Evolutionary conservation across 1,284 basidiomycete genomes (phyloP), one percentile per base, ranked within the genome.

Genomic region (Tilletiaria anomala): DNA sequence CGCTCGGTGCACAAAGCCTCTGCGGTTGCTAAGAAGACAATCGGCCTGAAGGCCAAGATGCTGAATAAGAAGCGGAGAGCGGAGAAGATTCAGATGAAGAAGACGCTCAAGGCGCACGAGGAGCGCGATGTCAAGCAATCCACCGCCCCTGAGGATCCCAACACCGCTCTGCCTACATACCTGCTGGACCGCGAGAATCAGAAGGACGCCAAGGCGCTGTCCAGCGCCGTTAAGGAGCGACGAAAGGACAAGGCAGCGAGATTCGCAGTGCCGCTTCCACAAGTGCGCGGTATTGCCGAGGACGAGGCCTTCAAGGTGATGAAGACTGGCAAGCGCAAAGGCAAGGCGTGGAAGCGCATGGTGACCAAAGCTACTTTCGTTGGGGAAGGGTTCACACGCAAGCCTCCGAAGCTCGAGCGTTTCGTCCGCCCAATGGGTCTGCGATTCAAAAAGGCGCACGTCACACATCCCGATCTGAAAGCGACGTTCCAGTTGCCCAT

Each of bases 231-330:
- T 74, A 99, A 99, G 72, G 88, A 99, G 71, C 85, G 89, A 68
- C 78, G 93, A 65, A 99, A 97, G 70, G 93, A 99, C 73, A 93
- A 94, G 73, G 93, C 91, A 2, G 93, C 91, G 19, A 91, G 93
- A 70, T 99, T 87, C 71, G 79, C 87, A 19, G 93, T 99, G 2
- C 93, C 91, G 3, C 67, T 97, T 50, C 91, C 93, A 37, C 93
- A 91, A 70, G 93, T 99, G 40, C 75, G 91, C 43, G 93, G 93
- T 35, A 96, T 99, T 57, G 89, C 91, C 15, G 93, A 99, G 69
- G 93, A 97, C 63, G 93, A 99, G 74, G 93, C 91, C 78, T 99
- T 99, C 77, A 96, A 93, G 75, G 93, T 97, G 24, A 76, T 99
- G 76, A 86, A 89, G 73, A 91, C 91, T 0, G 93, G 93, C 43